Evolutionary conservation across 176 grass and related monocot genomes (phyloP), one percentile per base, ranked within the genome.

Genomic region (Tillandsia fasciculata): DNA sequence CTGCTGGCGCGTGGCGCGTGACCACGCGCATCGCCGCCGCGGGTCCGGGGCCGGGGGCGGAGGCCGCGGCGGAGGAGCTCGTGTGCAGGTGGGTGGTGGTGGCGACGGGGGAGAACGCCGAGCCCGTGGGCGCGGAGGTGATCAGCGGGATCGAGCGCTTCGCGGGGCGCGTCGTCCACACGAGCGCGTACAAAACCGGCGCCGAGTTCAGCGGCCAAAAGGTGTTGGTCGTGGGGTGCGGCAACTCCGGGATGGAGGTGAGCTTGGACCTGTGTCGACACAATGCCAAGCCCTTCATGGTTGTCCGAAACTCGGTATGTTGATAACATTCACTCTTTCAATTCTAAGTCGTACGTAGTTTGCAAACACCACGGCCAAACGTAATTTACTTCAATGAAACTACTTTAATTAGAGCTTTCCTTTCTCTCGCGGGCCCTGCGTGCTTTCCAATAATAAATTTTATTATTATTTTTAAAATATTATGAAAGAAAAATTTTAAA

Each of bases 231-330:
- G 66, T 99, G 0, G 94, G 94, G 2, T 99, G 94, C 68, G 94
- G 94, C 67, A 99, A 99, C 73, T 99, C 94, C 63, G 94, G 94
- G 65, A 99, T 93, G 94, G 94, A 99, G 85, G 86, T 99, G 73
- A 90, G 94, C 79, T 67, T 99, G 70, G 94, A 99, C 80, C 82
- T 99, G 76, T 90, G 90, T 74, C 68, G 82, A 27, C 78, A 99
- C 14, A 79, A 79, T 57, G 94, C 87, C 1, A 77, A 50, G 72
- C 90, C 94, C 4, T 80, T 77, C 42, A 72, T 99, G 80, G 90
- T 93, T 33, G 94, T 99, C 71, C 82, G 94, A 26, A 90, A 90
- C 83, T 90, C 89, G 66, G 94, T 99, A 81, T 85, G 52, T 71
- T 23, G 8, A 1, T 48, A 71, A 33, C 2, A 48, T 20, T 48